phyloP scores from a whole-genome alignment of 2,329 filamentous ascomycete species.

The Coniochaeta hoffmannii region DNA sequence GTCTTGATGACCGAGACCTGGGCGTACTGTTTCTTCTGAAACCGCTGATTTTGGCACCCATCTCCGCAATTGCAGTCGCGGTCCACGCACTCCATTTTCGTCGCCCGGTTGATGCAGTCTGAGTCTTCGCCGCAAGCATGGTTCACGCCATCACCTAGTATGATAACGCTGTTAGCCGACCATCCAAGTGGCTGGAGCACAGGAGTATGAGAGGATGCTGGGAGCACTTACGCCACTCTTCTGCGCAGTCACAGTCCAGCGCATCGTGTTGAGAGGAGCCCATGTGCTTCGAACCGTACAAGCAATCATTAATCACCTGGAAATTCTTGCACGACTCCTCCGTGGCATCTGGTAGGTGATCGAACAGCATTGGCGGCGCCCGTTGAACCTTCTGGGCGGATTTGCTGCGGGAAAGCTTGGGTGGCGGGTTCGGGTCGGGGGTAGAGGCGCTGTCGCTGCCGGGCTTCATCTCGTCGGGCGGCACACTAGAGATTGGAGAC shows the following conservation, averaged over 20 bases:
- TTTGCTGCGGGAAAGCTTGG: conserved; percentile 63
- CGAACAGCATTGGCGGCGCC: conserved; percentile 47
- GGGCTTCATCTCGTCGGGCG: conserved; percentile 37
- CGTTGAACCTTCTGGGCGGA: conserved; percentile 62
- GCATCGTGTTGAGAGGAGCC: conserved; percentile 85
- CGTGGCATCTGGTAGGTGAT: conserved; percentile 71
- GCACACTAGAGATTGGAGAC: conserved; percentile 33
- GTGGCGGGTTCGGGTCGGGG: conserved; percentile 45
- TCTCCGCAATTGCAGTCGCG: conserved; percentile 81
- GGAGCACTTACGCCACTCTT: conserved; percentile 80
- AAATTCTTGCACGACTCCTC: conserved; percentile 69
- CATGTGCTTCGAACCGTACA: conserved; percentile 86
- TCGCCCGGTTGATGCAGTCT: conserved; percentile 96
- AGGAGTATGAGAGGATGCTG: conserved; percentile 7
- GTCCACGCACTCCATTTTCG: conserved; percentile 89
- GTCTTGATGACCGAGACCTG: conserved; percentile 93
- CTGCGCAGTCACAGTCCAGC: conserved; percentile 88
- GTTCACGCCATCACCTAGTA: conserved; percentile 57
- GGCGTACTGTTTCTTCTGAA: conserved; percentile 84
- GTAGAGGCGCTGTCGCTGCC: conserved; percentile 40
- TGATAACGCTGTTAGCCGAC: conserved; percentile 9
- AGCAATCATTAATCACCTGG: conserved; percentile 73
- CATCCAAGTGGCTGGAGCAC: conserved; percentile 9
- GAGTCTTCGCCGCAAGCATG: conserved; percentile 90
- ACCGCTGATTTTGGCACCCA: conserved; percentile 89